Evolutionary conservation across 2,329 filamentous ascomycete genomes (phyloP).

Genomic region (Zasmidium citrigriseum): DNA sequence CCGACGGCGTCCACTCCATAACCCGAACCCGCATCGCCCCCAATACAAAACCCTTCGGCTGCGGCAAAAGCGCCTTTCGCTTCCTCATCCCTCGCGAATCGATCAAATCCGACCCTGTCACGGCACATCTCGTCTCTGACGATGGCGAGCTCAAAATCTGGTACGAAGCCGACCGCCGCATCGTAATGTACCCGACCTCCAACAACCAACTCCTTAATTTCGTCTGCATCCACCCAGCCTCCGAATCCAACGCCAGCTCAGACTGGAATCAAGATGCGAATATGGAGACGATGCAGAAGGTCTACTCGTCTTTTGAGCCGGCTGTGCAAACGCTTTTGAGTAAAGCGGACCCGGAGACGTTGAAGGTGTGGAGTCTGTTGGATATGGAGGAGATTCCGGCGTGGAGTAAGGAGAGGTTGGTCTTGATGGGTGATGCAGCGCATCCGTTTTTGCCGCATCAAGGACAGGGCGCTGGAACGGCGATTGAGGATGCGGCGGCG

Average conservation of each 20-base stretch:
- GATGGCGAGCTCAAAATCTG: constrained; percentile 44
- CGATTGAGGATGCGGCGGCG: constrained; percentile 67
- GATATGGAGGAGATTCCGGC: constrained; percentile 62
- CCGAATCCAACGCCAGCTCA: constrained; percentile 17
- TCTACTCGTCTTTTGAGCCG: constrained; percentile 41
- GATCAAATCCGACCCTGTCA: constrained; percentile 44
- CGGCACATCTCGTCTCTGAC: constrained; percentile 35
- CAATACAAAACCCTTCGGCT: constrained; percentile 28
- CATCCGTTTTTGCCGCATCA: constrained; percentile 67
- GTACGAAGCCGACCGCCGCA: constrained; percentile 44
- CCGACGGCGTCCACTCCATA: constrained; percentile 35
- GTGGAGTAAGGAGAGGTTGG: constrained; percentile 58
- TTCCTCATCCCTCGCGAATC: constrained; percentile 55
- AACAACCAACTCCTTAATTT: constrained; percentile 52
- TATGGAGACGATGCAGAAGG: constrained; percentile 41
- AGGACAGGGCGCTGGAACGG: constrained; percentile 63
- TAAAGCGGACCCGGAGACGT: constrained; percentile 39
- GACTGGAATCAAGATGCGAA: constrained; percentile 42
- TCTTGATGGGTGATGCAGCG: constrained; percentile 66
- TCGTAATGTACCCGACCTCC: constrained; percentile 51
- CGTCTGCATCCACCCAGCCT: constrained; percentile 43
- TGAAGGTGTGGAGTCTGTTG: constrained; percentile 61
- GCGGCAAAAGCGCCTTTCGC: constrained; percentile 60
- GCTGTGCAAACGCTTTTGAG: constrained; percentile 38
- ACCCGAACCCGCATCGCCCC: constrained; percentile 25